A percentile compares a stretch with the other conserved stretches of the same genome.
phyloP scores from a whole-genome alignment of 495 filamentous ascomycete species.

The Hypoxylon trugodes region DNA sequence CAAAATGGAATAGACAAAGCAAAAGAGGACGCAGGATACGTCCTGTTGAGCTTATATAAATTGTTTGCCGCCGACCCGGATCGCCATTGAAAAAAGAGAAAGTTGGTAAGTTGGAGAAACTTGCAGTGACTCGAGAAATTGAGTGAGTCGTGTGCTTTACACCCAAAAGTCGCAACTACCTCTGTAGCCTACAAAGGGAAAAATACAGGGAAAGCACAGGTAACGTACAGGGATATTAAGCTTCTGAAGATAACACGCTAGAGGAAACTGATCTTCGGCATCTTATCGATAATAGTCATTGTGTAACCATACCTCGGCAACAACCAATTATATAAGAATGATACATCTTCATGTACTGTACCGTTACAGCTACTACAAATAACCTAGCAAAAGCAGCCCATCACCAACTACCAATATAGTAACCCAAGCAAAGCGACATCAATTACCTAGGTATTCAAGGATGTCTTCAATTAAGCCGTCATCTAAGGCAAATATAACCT shows the following conservation, averaged over 20 bases:
- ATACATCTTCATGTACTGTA: not conserved
- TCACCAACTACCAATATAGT: not conserved
- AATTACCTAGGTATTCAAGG: too few species aligned
- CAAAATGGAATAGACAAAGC: not conserved
- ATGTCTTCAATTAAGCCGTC: too few species aligned
- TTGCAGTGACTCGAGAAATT: slow-evolving; percentile 9
- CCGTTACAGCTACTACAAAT: not conserved
- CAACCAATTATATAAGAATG: not conserved
- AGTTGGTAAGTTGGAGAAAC: not conserved
- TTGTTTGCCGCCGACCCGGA: slow-evolving; percentile 12
- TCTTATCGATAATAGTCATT: slow-evolving; percentile 20
- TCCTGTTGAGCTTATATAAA: slow-evolving; percentile 25
- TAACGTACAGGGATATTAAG: slow-evolving; percentile 1
- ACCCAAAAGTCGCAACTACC: slow-evolving; percentile 20
- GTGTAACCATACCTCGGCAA: too few species aligned
- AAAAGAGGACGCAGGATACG: slow-evolving; percentile 18
- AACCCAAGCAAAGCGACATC: too few species aligned
- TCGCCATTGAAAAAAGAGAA: slow-evolving; percentile 29
- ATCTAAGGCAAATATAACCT: too few species aligned
- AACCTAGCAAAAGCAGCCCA: not conserved
- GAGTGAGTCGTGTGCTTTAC: slow-evolving; percentile 37
- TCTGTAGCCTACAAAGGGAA: not conserved
- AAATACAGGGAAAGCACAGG: slow-evolving; percentile 4
- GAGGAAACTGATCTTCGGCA: slow-evolving; percentile 11
- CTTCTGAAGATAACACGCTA: slow-evolving; percentile 36